A percentile compares a stretch with the other conserved stretches of the same genome.
Conservation (phyloP, 345 rosid genomes). For the Sisymbrium altissimum region DNA sequence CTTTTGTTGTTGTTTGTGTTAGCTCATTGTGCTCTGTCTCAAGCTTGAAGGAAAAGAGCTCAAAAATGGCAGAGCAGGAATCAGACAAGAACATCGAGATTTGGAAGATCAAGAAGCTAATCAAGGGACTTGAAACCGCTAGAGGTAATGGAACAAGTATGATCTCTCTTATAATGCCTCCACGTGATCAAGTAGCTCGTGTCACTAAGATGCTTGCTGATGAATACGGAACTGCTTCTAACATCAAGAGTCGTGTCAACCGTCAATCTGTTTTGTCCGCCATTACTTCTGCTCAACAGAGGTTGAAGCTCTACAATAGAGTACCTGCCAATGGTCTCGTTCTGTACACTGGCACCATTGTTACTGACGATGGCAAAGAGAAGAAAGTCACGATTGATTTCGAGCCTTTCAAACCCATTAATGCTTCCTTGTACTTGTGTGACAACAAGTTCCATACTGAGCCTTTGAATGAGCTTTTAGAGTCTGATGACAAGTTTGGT, state of each 20-base stretch:
- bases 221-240: constrained; percentile 90
- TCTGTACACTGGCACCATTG: constrained; percentile 75
- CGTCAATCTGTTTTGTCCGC: constrained; percentile 89
- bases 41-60: neutral
- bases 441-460: constrained; percentile 90
- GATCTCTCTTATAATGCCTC: constrained; percentile 96
- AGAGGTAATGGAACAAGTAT: constrained; percentile 93
- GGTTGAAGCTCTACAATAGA: constrained; percentile 79
- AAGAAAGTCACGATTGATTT: constrained; percentile 94
- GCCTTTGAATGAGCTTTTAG: constrained; percentile 78
- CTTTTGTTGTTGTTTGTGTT: neutral
- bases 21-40: neutral
- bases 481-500: constrained; percentile 90
- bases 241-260: constrained; percentile 87
- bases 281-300: constrained; percentile 89
- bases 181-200: constrained; percentile 78
- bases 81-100: constrained; percentile 89
- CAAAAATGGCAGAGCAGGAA: constrained; percentile 71
- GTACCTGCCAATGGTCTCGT: constrained; percentile 89
- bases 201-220: constrained; percentile 95
- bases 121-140: constrained; percentile 79
- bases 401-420: constrained; percentile 90
- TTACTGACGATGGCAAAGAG: constrained; percentile 86
- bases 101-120: constrained; percentile 88
- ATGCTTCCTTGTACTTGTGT: constrained; percentile 79